Conservation (phyloP, 306 rosid genomes). For the Sindora glabra region DNA sequence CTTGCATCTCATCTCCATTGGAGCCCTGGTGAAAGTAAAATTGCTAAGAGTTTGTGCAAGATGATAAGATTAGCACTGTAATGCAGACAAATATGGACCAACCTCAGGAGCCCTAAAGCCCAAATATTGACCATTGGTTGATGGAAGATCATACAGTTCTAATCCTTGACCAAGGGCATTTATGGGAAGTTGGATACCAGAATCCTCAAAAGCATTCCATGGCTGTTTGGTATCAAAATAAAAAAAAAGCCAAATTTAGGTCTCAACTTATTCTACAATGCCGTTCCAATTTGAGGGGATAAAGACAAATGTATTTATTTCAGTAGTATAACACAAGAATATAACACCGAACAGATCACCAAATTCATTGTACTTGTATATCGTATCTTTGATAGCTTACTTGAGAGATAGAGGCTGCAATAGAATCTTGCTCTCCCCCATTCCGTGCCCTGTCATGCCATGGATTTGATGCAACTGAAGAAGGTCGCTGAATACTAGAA, state of each 20-base stretch:
- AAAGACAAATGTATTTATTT: background rate
- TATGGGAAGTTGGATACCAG: constrained; percentile 25
- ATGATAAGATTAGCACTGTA: background rate
- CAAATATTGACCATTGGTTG: constrained; percentile 31
- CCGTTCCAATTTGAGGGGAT: background rate
- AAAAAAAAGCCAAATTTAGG: constrained; percentile 23
- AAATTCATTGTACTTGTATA: constrained; percentile 8
- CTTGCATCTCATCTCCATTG: constrained; percentile 19
- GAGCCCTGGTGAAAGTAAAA: constrained; percentile 28
- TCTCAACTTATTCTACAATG: constrained; percentile 14
- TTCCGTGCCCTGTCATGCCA: constrained; percentile 32
- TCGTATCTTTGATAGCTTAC: constrained; percentile 20
- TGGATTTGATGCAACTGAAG: constrained; percentile 27
- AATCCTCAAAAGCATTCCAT: constrained; percentile 76
- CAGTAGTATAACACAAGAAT: background rate
- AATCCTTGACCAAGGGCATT: constrained; percentile 27
- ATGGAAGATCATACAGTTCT: constrained; percentile 22
- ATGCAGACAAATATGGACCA: constrained; percentile 13
- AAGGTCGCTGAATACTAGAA: constrained; percentile 17
- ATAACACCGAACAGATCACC: background rate
- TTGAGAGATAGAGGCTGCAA: constrained; percentile 22
- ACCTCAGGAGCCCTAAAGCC: constrained; percentile 43
- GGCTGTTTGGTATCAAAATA: constrained; percentile 35
- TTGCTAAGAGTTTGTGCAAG: constrained; percentile 1
- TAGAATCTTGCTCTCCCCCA: constrained; percentile 28